A percentile compares a stretch with the other conserved stretches of the same genome.
Evolutionary conservation across 2,329 filamentous ascomycete genomes (phyloP).

Genomic region (Diaporthe sp.): DNA sequence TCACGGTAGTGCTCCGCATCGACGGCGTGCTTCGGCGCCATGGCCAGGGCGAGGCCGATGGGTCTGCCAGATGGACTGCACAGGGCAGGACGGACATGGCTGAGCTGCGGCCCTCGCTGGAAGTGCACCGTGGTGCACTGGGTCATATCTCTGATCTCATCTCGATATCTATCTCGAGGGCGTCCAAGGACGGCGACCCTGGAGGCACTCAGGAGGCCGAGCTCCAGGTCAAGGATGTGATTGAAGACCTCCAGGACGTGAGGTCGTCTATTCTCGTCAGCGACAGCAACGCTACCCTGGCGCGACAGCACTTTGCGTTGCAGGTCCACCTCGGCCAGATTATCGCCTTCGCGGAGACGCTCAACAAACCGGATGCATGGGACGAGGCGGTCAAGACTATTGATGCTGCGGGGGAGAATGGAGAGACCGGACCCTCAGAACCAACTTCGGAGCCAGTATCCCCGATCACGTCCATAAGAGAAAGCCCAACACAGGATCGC

Average conservation of each 20-base stretch:
- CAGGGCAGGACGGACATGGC: slow-evolving; percentile 42
- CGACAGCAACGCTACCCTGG: slow-evolving; percentile 40
- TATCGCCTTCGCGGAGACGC: slow-evolving; percentile 33
- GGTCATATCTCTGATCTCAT: slow-evolving; percentile 42
- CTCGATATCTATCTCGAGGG: slow-evolving; percentile 37
- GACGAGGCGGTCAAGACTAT: slow-evolving; percentile 37
- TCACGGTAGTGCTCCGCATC: slow-evolving; percentile 40
- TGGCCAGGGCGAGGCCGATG: slow-evolving; percentile 30
- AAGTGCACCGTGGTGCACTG: slow-evolving; percentile 42
- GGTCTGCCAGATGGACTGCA: slow-evolving; percentile 39
- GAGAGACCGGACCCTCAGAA: not conserved
- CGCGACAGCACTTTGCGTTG: slow-evolving; percentile 40
- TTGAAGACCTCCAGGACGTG: slow-evolving; percentile 36
- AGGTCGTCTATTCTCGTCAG: slow-evolving; percentile 39
- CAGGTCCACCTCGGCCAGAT: slow-evolving; percentile 41
- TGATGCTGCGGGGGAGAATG: slow-evolving; percentile 7
- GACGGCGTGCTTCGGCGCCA: slow-evolving; percentile 41
- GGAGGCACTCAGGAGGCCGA: slow-evolving; percentile 25
- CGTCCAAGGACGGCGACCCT: slow-evolving; percentile 28
- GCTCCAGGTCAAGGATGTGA: slow-evolving; percentile 33
- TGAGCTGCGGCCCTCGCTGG: slow-evolving; percentile 43
- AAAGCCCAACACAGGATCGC: not conserved
- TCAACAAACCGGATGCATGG: slow-evolving; percentile 32
- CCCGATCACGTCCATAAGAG: slow-evolving; percentile 24
- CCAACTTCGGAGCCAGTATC: slow-evolving; percentile 22